Conservation (phyloP, 2,329 filamentous ascomycete species). For the Alternaria conjuncta region DNA sequence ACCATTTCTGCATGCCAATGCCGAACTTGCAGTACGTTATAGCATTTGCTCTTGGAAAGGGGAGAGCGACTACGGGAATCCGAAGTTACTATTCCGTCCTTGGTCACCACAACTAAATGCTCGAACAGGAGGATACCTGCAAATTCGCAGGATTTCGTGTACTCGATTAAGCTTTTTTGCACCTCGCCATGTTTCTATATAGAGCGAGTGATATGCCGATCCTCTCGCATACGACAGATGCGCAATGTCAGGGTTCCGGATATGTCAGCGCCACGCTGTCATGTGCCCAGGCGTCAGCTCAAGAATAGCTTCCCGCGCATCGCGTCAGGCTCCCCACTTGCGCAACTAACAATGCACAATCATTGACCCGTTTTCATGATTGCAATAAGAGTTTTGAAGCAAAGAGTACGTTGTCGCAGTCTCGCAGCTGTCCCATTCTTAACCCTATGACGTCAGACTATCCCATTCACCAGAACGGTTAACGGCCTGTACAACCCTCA, state of each 20-base stretch:
- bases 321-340: conserved; percentile 21
- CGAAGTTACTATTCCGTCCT: not conserved
- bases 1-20: not conserved
- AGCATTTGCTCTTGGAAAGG: not conserved
- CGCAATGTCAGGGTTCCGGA: conserved; percentile 10
- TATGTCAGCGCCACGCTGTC: conserved; percentile 35
- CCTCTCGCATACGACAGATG: conserved; percentile 2
- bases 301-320: conserved; percentile 12
- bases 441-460: conserved; percentile 31
- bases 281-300: conserved; percentile 37
- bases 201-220: not conserved
- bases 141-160: not conserved
- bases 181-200: not conserved
- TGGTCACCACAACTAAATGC: not conserved
- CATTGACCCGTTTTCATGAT: not conserved
- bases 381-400: not conserved
- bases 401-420: conserved; percentile 7
- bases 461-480: conserved; percentile 1
- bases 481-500: not conserved
- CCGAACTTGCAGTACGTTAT: not conserved
- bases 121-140: not conserved
- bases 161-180: not conserved
- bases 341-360: not conserved
- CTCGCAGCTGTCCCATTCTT: conserved; percentile 54
- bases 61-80: not conserved